Evolutionary conservation across 257 asterid genomes (phyloP).

Genomic region (Solanum gracilifrons): DNA sequence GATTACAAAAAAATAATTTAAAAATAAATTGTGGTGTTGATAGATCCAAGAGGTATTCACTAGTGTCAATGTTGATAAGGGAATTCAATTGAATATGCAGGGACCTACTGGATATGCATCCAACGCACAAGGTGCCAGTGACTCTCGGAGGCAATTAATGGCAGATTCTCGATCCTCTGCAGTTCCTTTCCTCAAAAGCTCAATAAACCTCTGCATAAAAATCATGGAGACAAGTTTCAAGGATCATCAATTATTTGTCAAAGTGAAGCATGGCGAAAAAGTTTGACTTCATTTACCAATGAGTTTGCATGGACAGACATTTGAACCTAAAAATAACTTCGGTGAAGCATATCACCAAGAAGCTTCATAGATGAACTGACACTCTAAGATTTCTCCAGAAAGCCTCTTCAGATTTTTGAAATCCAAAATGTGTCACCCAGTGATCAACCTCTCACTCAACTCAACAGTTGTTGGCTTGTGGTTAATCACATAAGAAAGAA

Average conservation of each 20-base stretch:
- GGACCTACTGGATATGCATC: constrained; percentile 84
- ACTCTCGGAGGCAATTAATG: constrained; percentile 53
- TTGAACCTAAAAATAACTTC: background rate
- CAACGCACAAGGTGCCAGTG: constrained; percentile 92
- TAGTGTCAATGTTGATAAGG: background rate
- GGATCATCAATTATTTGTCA: background rate
- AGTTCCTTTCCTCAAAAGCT: constrained; percentile 81
- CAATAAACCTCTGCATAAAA: constrained; percentile 65
- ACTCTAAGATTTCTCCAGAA: background rate
- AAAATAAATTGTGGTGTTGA: background rate
- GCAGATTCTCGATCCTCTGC: constrained; percentile 74
- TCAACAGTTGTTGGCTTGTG: background rate
- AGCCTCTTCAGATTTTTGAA: background rate
- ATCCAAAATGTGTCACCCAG: background rate
- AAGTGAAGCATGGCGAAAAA: background rate
- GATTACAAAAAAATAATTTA: background rate
- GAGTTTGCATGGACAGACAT: background rate
- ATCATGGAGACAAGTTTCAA: background rate
- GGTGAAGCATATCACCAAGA: background rate
- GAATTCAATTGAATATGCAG: background rate
- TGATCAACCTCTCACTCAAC: background rate
- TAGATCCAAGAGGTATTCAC: background rate
- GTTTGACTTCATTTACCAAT: background rate
- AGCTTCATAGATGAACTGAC: background rate
- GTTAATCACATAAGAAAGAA: background rate